A percentile compares a stretch with the other conserved stretches of the same genome.
Conservation (phyloP, 2,329 filamentous ascomycete species). For the Neofusicoccum sp. region DNA sequence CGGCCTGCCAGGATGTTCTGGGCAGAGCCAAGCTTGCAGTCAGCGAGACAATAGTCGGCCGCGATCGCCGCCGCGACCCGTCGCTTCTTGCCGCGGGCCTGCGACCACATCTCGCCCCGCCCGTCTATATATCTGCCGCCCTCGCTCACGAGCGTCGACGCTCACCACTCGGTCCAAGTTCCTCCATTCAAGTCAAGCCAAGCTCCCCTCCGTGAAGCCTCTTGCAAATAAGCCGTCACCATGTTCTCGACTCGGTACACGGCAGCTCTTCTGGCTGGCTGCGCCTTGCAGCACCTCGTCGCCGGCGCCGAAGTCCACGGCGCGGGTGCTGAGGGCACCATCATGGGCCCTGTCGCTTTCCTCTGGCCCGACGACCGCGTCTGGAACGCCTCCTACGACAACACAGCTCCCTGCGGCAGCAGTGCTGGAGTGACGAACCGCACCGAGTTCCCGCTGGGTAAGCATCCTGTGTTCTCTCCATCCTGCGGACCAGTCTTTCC, state of each 20-base stretch:
- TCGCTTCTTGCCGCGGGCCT: background rate
- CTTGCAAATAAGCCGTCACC: background rate
- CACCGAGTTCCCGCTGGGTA: conserved; percentile 57
- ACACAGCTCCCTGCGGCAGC: conserved; percentile 59
- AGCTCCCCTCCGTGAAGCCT: background rate
- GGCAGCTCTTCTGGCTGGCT: background rate
- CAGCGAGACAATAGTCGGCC: background rate
- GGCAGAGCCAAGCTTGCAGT: background rate
- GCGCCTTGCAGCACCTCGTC: background rate
- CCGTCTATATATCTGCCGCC: background rate
- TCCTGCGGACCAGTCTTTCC: background rate
- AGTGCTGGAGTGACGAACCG: conserved; percentile 48
- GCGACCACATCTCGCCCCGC: background rate
- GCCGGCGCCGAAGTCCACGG: conserved; percentile 19
- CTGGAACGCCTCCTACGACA: conserved; percentile 57
- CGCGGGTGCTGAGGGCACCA: conserved; percentile 27
- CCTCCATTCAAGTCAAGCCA: background rate
- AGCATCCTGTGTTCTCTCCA: conserved; percentile 22
- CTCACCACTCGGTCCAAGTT: background rate
- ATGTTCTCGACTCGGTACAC: background rate
- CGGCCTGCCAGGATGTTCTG: background rate
- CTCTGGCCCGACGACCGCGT: conserved; percentile 59
- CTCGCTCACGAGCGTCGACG: background rate
- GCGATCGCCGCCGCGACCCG: background rate
- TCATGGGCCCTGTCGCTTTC: conserved; percentile 59